Base-by-base conservation (phyloP, 441 rosid species). In the Daphne laureola region DNA sequence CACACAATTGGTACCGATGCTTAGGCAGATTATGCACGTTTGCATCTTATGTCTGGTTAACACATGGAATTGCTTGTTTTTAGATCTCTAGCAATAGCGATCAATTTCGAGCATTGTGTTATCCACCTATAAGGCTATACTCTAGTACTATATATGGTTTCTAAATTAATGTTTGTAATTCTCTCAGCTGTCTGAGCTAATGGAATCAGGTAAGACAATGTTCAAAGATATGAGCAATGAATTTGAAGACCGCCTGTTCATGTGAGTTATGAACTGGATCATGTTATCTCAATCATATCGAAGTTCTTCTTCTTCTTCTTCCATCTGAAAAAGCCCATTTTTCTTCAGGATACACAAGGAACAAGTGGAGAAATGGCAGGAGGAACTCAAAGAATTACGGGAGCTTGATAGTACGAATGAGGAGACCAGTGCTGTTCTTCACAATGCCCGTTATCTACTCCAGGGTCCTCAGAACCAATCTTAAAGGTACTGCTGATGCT, bases 291-390 rank as follows among this genome's bases (percentile, higher is more conserved):
- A 46, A 42, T 12, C 35, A 15, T 57, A 43, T 12, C 12, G 48
- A 3, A 59, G 14, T 36, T 12, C 47, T 25, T 7, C 49, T 23
- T 44, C 49, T 23, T 44, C 8, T 8, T 13, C 53, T 4, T 25
- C n/a, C 3, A 0, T 21, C 25, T 53, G 16, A 21, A 43, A 15
- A 56, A 47, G 36, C 38, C 38, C 38, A 31, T 31, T 31, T 31
- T 31, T 31, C 16, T 57, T 36, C 78, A 89, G 97, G 87, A 70
- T 87, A 51, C 90, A 84, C 53, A 83, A 72, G 79, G 97, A 89
- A 58, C 82, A 79, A 43, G 71, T 84, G 57, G 96, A 83, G 67
- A 89, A 80, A 64, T 89, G 98, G 96, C 92, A 86, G 65, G 92
- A 86, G 18, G 94, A 86, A 75, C 79, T 86, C 58, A 82, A 76